Percentiles rank a stretch among this genome's conserved stretches.
Evolutionary conservation across 73 alveolate genomes (phyloP).

Genomic region (Tetrahymena elliotti): DNA sequence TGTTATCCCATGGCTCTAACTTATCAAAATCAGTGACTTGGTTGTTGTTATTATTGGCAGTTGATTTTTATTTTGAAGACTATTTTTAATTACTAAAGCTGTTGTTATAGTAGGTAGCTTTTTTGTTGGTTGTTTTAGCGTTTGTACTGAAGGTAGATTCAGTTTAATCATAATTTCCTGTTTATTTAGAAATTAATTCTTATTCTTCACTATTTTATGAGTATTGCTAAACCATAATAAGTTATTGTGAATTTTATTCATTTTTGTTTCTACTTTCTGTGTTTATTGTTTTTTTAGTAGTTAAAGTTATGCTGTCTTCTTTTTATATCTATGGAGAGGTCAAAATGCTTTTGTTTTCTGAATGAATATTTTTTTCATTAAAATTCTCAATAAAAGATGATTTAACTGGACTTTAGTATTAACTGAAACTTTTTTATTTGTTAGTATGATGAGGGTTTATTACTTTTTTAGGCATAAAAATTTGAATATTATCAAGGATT

Average conservation of each 20-base stretch:
- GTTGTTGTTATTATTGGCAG: too few relatives aligned
- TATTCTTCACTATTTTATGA: not conserved
- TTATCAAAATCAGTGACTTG: not conserved
- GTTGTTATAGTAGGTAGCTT: not conserved
- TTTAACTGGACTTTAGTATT: not conserved
- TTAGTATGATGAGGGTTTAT: not conserved
- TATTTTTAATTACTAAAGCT: not conserved
- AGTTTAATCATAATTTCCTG: not conserved
- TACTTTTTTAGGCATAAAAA: not conserved
- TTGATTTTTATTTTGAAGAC: not conserved
- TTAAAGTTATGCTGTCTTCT: not conserved
- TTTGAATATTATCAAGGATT: not conserved
- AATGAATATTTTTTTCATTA: not conserved
- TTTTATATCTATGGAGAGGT: not conserved
- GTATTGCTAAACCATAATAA: not conserved
- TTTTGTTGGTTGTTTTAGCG: not conserved
- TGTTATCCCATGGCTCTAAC: not conserved
- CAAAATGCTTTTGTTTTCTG: not conserved
- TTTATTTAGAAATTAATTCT: not conserved
- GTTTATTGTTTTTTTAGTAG: not conserved
- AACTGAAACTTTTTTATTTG: not conserved
- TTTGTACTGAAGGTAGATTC: not conserved
- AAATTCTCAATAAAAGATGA: not conserved
- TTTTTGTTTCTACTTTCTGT: not conserved
- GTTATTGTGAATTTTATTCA: not conserved